Evolutionary conservation across 1,139 yeast species (phyloP).

Genomic region (Yamadazyma oceani): DNA sequence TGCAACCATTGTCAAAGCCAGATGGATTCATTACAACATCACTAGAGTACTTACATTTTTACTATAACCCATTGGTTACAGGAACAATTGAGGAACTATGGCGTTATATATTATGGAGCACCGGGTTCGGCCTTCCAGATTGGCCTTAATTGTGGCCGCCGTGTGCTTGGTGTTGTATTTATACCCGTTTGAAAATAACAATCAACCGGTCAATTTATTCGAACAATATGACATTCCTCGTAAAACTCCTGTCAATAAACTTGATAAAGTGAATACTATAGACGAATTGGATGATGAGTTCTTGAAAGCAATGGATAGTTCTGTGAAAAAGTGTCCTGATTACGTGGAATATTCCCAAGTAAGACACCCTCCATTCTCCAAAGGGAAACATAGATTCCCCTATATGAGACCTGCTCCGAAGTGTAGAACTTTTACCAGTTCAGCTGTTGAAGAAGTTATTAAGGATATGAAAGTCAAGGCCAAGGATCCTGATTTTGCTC

Average conservation of each 20-base stretch:
- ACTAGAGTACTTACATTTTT: too few species aligned
- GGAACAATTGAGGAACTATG: neutral
- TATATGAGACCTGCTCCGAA: slow-evolving; percentile 70
- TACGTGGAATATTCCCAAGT: slow-evolving; percentile 41
- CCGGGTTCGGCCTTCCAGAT: slow-evolving; percentile 3
- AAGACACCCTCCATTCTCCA: slow-evolving; percentile 50
- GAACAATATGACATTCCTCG: neutral
- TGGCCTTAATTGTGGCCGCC: neutral
- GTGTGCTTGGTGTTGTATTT: slow-evolving; percentile 1
- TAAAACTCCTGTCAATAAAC: neutral
- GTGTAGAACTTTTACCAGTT: slow-evolving; percentile 73
- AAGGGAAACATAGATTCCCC: slow-evolving; percentile 54
- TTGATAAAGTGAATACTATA: neutral
- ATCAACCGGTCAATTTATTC: neutral
- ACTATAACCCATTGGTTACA: too few species aligned
- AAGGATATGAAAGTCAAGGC: slow-evolving; percentile 51
- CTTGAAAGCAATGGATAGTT: slow-evolving; percentile 21
- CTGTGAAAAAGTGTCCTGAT: slow-evolving; percentile 35
- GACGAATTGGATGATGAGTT: slow-evolving; percentile 12
- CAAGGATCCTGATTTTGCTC: slow-evolving; percentile 62
- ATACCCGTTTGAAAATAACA: neutral
- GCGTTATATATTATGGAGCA: slow-evolving; percentile 4
- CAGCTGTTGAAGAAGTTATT: slow-evolving; percentile 63
- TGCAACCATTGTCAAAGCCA: too few species aligned
- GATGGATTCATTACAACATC: too few species aligned